phyloP scores from a whole-genome alignment of 805 yeast species.

The Lipomyces kockii region DNA sequence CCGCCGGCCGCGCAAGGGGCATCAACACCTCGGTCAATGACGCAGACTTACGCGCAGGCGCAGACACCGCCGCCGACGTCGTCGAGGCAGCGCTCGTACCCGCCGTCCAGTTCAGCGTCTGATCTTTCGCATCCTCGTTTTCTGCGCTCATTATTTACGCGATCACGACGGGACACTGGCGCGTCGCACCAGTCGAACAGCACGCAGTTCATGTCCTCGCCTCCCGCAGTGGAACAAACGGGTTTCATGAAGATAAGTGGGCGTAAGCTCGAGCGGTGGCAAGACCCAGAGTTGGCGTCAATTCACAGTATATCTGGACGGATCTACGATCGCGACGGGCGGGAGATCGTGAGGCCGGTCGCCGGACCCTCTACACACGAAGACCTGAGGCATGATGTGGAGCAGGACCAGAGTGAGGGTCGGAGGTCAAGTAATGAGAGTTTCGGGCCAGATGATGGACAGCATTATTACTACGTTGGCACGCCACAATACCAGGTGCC shows the following conservation, averaged over 20 bases:
- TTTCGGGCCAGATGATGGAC: conserved; percentile 6
- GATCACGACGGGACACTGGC: conserved; percentile 27
- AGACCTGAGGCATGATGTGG: background rate
- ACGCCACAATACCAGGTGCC: too few species aligned
- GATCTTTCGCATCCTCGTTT: conserved; percentile 21
- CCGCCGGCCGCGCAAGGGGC: background rate
- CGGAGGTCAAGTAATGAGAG: background rate
- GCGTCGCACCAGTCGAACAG: conserved; percentile 6
- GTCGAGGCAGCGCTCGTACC: background rate
- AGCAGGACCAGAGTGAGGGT: background rate
- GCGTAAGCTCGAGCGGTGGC: conserved; percentile 35
- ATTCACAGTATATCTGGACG: conserved; percentile 31
- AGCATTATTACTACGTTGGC: background rate
- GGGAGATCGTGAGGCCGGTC: conserved; percentile 15
- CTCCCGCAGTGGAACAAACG: conserved; percentile 13
- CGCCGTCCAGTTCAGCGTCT: conserved; percentile 2
- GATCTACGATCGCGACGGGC: conserved; percentile 31
- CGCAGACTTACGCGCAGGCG: background rate
- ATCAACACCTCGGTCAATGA: conserved; percentile 1
- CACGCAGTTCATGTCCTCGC: conserved; percentile 1
- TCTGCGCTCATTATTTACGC: conserved; percentile 21
- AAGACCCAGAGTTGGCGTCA: conserved; percentile 34
- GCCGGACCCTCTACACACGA: background rate
- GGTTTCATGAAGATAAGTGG: conserved; percentile 35
- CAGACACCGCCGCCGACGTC: background rate